These are phyloP conservation scores for Ustilago xerochloae DNA, from an alignment of 1,284 basidiomycete genomes.

Conservation along the genomic window DNA sequence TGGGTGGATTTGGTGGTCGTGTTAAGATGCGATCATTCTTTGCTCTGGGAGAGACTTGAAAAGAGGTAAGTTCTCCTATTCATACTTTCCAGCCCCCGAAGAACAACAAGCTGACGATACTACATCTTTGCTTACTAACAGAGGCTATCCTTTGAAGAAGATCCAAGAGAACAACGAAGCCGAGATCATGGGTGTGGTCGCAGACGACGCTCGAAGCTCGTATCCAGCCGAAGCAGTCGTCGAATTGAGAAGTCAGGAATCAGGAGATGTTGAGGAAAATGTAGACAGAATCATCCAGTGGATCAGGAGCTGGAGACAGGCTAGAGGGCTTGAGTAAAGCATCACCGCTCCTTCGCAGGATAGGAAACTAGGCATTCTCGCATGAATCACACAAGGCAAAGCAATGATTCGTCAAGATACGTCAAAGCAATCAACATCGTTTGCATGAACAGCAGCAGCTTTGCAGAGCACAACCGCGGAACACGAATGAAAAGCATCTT, in stretches of 20 bases:
- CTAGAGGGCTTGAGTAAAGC: constrained; percentile 68
- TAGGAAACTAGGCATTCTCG: no score
- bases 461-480: no score
- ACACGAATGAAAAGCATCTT: no score
- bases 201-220: constrained; percentile 86
- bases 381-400: neutral
- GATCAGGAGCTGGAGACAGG: constrained; percentile 81
- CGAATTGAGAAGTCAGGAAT: constrained; percentile 82
- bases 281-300: constrained; percentile 84
- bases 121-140: constrained; percentile 65
- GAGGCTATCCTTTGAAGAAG: constrained; percentile 88
- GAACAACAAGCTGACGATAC: neutral
- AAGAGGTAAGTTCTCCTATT: constrained; percentile 76
- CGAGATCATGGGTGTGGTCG: constrained; percentile 94
- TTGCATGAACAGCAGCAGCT: no score
- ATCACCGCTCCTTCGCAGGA: no score
- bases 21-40: constrained; percentile 85
- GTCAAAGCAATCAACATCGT: no score
- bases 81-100: no score
- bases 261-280: constrained; percentile 86
- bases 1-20: constrained; percentile 98
- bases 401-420: no score
- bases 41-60: constrained; percentile 93
- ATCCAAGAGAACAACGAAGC: constrained; percentile 98
- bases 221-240: constrained; percentile 88